These are phyloP conservation scores for Dothistroma pini DNA, from an alignment of 2,329 filamentous ascomycete species.

Conservation along the genomic window DNA sequence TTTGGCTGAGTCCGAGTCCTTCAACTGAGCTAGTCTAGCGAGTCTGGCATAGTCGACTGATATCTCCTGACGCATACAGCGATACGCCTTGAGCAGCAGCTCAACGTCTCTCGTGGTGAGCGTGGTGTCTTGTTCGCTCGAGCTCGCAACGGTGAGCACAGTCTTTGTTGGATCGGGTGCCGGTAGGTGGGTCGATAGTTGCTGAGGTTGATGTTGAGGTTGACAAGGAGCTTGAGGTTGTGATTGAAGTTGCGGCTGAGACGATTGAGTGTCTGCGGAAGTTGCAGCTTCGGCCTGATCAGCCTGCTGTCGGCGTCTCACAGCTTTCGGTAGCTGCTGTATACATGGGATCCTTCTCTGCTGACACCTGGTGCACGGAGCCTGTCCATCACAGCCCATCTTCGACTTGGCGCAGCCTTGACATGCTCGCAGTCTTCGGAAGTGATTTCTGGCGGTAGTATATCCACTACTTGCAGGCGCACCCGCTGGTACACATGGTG, in stretches of 20 bases:
- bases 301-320: not conserved
- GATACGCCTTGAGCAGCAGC: conserved; percentile 15
- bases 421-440: not conserved
- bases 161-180: not conserved
- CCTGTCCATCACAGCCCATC: conserved; percentile 1
- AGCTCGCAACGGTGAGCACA: not conserved
- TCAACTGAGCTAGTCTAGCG: conserved; percentile 36
- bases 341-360: not conserved
- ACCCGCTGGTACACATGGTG: not conserved
- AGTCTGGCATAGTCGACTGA: conserved; percentile 39
- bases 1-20: conserved; percentile 36
- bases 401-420: conserved; percentile 1
- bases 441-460: not conserved
- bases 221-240: not conserved
- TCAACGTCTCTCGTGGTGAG: conserved; percentile 21
- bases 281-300: not conserved
- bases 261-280: no score
- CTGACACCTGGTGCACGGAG: not conserved
- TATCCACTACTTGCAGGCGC: not conserved
- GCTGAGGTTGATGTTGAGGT: not conserved
- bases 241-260: not conserved
- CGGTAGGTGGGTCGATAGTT: not conserved
- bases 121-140: not conserved
- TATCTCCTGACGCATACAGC: conserved; percentile 16
- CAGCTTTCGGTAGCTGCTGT: not conserved